Base-by-base conservation (phyloP, 306 rosid genomes). In the Styphnolobium japonicum region DNA sequence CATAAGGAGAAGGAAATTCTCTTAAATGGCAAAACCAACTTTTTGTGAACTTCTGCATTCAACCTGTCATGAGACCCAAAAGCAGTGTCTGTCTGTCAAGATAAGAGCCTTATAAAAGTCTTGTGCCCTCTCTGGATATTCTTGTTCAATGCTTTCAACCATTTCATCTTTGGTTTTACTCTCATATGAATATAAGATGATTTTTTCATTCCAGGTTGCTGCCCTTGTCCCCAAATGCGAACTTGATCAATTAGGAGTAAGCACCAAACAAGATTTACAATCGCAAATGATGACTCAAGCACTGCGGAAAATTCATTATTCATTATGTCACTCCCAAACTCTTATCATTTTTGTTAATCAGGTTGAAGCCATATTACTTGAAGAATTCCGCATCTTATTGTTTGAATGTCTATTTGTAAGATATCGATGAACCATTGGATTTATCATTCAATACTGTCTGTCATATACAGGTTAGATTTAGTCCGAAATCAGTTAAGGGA, bases 211-310 rank as follows among this genome's bases (percentile, higher is more conserved):
- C 73, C 91, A 94, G 98, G 98, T 92, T 46, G 98, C 97, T 61
- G 97, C 98, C 77, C 97, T 91, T 36, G 85, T 92, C 71, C 98
- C 98, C 7, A 85, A 91, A 75, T 65, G 81, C 7, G 98, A 94
- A 78, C 86, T 94, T 71, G 94, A 88, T 83, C 88, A 79, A 43
- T 31, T 73, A 77, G 85, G 87, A 34, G 86, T 86, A 71, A 67
- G 74, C 70, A 70, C 77, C 15, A 51, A n/a, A 23, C 58, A 37
- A 77, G 92, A 89, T 81, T 67, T 49, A 9, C 97, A 86, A 76
- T 83, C 94, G 0, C 80, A 57, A 56, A 76, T 92, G 75, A 92
- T 91, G 97, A 87, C 91, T 68, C 91, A 78, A 69, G 92, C 97
- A 36, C 86, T 92, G 45, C 82, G 95, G 49, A 94, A 92, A 86